Conservation (phyloP, 768 basidiomycete species). For the Auricularia cornea region DNA sequence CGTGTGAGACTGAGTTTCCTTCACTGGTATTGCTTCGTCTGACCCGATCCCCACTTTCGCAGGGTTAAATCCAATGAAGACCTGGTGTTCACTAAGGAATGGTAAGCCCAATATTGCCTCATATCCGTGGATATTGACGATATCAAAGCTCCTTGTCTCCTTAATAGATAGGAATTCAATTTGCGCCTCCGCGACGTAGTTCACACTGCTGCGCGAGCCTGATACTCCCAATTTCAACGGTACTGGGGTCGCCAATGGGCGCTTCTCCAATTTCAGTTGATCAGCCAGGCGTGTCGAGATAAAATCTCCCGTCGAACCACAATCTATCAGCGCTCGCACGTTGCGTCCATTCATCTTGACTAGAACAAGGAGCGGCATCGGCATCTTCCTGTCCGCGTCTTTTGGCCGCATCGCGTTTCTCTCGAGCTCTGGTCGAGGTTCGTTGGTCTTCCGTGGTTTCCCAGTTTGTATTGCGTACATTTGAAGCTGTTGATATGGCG, state of each 20-base stretch:
- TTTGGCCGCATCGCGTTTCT: background rate
- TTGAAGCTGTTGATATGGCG: too few relatives aligned
- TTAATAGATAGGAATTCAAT: background rate
- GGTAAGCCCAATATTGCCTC: background rate
- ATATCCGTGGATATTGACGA: background rate
- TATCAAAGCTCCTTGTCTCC: background rate
- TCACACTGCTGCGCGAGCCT: background rate
- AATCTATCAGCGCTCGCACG: background rate
- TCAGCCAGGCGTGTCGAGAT: background rate
- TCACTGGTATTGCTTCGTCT: background rate
- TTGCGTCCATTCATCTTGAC: background rate
- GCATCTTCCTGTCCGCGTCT: background rate
- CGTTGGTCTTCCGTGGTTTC: too few relatives aligned
- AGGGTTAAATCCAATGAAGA: slow-evolving; percentile 23
- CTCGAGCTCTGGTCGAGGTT: too few relatives aligned
- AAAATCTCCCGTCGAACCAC: background rate
- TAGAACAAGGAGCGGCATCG: background rate
- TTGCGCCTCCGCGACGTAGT: background rate
- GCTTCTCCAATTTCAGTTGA: background rate
- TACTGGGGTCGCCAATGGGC: background rate
- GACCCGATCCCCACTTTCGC: slow-evolving; percentile 11
- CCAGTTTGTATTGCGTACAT: too few relatives aligned
- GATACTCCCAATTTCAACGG: background rate
- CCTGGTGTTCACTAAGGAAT: slow-evolving; percentile 2
- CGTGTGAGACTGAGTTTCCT: background rate